Conservation (phyloP, 2,329 filamentous ascomycete genomes). For the Aspergillus luchuensis region DNA sequence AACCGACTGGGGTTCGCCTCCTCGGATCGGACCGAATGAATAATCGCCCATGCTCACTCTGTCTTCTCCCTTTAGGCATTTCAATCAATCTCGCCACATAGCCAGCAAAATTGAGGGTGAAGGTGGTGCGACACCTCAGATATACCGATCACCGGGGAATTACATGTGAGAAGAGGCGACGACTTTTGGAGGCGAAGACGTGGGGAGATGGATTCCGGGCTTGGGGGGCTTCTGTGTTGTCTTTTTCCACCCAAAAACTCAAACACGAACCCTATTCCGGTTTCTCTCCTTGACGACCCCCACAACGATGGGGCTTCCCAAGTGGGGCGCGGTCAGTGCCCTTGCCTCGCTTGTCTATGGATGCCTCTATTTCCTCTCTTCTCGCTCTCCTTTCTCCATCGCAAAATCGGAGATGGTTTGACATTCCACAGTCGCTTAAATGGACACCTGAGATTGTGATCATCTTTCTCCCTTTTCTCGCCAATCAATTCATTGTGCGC, state of each 20-base stretch:
- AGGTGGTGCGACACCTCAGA: not conserved
- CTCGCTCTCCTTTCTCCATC: too few species aligned
- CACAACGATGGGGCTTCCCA: not conserved
- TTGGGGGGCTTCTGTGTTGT: not conserved
- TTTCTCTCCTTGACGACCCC: not conserved
- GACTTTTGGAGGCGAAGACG: not conserved
- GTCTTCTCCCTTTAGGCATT: not conserved
- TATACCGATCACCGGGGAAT: not conserved
- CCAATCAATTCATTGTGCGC: too few species aligned
- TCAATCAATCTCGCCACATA: not conserved
- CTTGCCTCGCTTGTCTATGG: conserved; percentile 4
- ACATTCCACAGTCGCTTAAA: not conserved
- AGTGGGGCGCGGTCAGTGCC: conserved; percentile 3
- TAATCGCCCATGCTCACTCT: not conserved
- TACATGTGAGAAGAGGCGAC: not conserved
- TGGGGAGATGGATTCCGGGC: not conserved
- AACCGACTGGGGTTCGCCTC: conserved; percentile 13
- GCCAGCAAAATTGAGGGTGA: not conserved
- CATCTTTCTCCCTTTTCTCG: too few species aligned
- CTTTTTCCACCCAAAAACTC: not conserved
- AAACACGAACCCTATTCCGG: conserved; percentile 3
- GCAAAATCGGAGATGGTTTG: not conserved
- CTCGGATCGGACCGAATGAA: conserved; percentile 24
- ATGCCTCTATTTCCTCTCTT: too few species aligned
- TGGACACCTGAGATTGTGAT: too few species aligned